These are phyloP conservation scores for Capronia americana DNA, from an alignment of 2,329 filamentous ascomycete species.

Conservation along the genomic window DNA sequence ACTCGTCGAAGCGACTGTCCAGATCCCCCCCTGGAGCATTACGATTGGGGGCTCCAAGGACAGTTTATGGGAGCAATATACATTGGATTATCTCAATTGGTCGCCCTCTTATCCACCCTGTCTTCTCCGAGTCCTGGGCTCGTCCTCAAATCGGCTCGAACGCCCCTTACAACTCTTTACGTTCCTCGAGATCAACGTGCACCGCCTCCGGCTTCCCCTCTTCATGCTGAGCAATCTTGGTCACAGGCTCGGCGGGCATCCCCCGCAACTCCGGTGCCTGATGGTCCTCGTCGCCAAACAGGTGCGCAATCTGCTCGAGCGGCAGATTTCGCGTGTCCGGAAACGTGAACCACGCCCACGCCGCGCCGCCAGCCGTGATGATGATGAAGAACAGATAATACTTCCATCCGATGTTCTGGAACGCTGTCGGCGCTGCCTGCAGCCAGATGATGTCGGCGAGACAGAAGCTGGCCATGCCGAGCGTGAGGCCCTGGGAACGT, in stretches of 20 bases:
- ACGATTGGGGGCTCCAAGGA: too few relatives aligned
- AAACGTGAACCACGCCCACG: not conserved
- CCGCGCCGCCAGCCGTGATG: not conserved
- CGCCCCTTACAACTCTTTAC: not conserved
- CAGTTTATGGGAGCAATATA: too few relatives aligned
- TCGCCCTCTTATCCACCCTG: too few relatives aligned
- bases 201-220: not conserved
- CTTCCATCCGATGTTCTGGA: conserved; percentile 5
- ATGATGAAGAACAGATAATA: conserved; percentile 7
- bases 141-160: not conserved
- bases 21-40: too few relatives aligned
- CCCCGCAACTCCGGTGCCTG: not conserved
- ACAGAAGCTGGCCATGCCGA: conserved; percentile 2
- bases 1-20: too few relatives aligned
- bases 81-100: too few relatives aligned
- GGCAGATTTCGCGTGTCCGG: not conserved
- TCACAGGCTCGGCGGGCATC: not conserved
- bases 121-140: not conserved
- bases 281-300: not conserved
- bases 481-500: not conserved
- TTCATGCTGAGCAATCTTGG: not conserved
- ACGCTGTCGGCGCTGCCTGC: conserved; percentile 1
- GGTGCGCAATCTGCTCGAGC: not conserved
- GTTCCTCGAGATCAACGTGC: not conserved
- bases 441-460: conserved; percentile 6